These are phyloP conservation scores for Herpotrichia juniperi DNA, from an alignment of 2,329 filamentous ascomycete genomes.

Conservation along the genomic window DNA sequence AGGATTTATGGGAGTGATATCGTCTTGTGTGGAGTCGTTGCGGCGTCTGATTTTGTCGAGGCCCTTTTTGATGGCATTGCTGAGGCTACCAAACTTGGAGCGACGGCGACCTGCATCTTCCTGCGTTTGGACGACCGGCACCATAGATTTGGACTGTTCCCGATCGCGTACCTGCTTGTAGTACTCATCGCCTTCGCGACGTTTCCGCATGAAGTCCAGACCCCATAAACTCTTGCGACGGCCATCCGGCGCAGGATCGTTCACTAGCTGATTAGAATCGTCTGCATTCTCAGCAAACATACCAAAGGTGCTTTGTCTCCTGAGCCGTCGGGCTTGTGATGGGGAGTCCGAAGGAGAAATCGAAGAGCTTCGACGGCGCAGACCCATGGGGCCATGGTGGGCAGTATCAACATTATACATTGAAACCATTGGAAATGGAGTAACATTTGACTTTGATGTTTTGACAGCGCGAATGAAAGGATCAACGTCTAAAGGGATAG, in stretches of 20 bases:
- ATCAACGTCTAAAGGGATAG: no score
- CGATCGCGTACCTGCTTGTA: background rate
- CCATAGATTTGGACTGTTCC: no score
- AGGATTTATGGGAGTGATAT: background rate
- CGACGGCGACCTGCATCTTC: background rate
- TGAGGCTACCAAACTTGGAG: background rate
- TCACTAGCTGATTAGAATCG: background rate
- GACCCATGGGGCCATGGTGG: background rate
- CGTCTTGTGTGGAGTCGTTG: background rate
- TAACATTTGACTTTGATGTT: no score
- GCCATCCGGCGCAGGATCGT: no score
- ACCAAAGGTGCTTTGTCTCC: background rate
- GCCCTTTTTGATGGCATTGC: background rate
- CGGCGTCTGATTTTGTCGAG: background rate
- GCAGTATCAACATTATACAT: background rate
- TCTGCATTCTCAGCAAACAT: background rate
- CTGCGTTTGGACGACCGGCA: background rate
- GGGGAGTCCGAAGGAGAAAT: background rate
- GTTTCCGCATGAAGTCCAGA: background rate
- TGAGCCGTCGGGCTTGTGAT: background rate
- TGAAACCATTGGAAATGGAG: no score
- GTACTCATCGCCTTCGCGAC: background rate
- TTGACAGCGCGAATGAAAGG: no score
- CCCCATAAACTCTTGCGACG: background rate
- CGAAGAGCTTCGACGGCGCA: background rate